Evolutionary conservation across 306 rosid genomes (phyloP).

Genomic region (Cucumis hystrix): DNA sequence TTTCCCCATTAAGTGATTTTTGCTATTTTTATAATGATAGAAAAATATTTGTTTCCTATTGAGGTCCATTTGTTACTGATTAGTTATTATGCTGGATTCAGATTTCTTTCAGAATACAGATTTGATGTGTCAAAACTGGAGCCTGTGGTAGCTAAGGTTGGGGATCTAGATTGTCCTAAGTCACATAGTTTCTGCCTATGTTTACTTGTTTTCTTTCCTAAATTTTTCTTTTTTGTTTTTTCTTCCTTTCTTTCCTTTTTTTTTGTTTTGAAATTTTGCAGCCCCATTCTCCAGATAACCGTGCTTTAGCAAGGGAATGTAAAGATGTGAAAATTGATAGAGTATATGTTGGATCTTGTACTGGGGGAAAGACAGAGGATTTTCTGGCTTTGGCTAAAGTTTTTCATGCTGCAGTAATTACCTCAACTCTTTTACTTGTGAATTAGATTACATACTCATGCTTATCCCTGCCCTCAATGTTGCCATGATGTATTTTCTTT

Average conservation of each 20-base stretch:
- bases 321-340: slow-evolving; percentile 89
- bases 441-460: not conserved
- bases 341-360: slow-evolving; percentile 91
- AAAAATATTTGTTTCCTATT: not conserved
- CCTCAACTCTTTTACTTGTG: slow-evolving; percentile 10
- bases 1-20: too few relatives aligned
- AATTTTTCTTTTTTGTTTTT: not conserved
- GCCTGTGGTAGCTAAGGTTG: slow-evolving; percentile 85
- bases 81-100: slow-evolving; percentile 16
- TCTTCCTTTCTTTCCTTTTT: not conserved
- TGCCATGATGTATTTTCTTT: not conserved
- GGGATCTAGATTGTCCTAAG: not conserved
- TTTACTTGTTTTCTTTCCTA: not conserved
- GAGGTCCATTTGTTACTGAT: not conserved
- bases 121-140: slow-evolving; percentile 78
- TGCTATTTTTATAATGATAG: not conserved
- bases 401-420: slow-evolving; percentile 62
- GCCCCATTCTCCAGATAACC: slow-evolving; percentile 98
- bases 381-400: slow-evolving; percentile 80
- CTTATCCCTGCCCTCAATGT: not conserved
- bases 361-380: slow-evolving; percentile 86
- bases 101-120: slow-evolving; percentile 72
- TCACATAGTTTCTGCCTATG: not conserved
- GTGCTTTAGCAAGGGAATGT: slow-evolving; percentile 90
- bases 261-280: slow-evolving; percentile 16